Evolutionary conservation across 2,329 filamentous ascomycete species (phyloP), one percentile per base, ranked within the genome.

Genomic region (Aspergillus neoniger): DNA sequence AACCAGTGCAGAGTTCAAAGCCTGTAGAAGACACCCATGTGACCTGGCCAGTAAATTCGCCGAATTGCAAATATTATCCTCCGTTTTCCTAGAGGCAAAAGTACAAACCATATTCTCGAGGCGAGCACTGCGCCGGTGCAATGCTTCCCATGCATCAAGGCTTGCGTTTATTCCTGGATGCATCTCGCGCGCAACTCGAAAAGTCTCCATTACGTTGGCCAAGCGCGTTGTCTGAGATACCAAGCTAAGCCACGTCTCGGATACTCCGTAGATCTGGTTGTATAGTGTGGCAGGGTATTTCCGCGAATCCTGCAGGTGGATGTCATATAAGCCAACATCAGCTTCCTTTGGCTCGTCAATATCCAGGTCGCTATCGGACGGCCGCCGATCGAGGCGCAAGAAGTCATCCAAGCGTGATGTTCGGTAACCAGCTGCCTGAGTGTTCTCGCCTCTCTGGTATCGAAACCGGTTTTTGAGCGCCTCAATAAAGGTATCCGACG

Each of bases 161-260:
- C 63, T 67, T 10, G 66, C 55, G 7, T 50, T 48, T 7, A 8
- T 41, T 7, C 19, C 38, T 17, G 48, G 59, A 1, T 58, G 58
- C 5, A 60, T 41, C 1, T 58, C 55, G 12, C 66, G 66, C 5
- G 68, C 68, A 38, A 69, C 59, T 7, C 63, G 61, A 25, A 73
- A 66, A 21, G 63, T 69, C 36, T 74, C 72, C 58, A 74, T 63
- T 4, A 74, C 69, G 53, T 78, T 80, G 14, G 78, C 78, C 12
- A 81, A 66, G 28, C 78, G 69, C 1, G 77, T 80, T 1, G 78
- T 79, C 58, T 80, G 78, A 0, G 79, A 80, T 14, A 81, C 69
- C 3, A 80, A 69, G 36, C 76, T 78, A 2, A 80, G 69, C 76
- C 78, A 80, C 14, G 76, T 78, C 53, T 80, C 78, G 0, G 77